Conservation (phyloP, 2,329 filamentous ascomycete genomes). For the Elsinoe batatas region DNA sequence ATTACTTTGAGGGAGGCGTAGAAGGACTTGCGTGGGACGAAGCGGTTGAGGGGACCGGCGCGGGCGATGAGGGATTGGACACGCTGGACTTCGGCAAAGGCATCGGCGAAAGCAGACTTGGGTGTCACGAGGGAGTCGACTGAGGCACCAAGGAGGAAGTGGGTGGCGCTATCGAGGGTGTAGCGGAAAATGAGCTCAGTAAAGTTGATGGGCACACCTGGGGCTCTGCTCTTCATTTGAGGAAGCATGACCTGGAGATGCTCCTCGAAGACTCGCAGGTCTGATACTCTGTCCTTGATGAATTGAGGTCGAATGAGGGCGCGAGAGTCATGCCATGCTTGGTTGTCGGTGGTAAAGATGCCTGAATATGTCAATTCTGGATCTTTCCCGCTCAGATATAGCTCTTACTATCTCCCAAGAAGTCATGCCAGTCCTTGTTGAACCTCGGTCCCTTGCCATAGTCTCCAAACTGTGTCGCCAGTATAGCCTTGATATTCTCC, state of each 20-base stretch:
- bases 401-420: conserved; percentile 67
- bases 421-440: conserved; percentile 64
- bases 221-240: conserved; percentile 39
- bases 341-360: conserved; percentile 64
- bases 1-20: conserved; percentile 55
- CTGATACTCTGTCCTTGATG: conserved; percentile 71
- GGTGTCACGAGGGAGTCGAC: conserved; percentile 52
- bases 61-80: conserved; percentile 60
- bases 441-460: conserved; percentile 75
- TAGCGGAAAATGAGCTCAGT: conserved; percentile 73
- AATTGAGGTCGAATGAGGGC: conserved; percentile 80
- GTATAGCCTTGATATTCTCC: conserved; percentile 82
- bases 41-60: conserved; percentile 50
- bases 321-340: conserved; percentile 69
- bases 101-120: conserved; percentile 61
- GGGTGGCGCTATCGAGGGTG: conserved; percentile 75
- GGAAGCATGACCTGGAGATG: conserved; percentile 67
- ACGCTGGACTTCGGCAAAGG: conserved; percentile 70
- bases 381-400: conserved; percentile 10
- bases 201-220: conserved; percentile 53
- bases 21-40: conserved; percentile 59
- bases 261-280: conserved; percentile 69
- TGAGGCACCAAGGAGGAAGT: conserved; percentile 73
- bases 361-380: conserved; percentile 24
- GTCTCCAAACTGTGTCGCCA: conserved; percentile 78